phyloP scores from a whole-genome alignment of 306 rosid genomes.

The Macrotyloma uniflorum region DNA sequence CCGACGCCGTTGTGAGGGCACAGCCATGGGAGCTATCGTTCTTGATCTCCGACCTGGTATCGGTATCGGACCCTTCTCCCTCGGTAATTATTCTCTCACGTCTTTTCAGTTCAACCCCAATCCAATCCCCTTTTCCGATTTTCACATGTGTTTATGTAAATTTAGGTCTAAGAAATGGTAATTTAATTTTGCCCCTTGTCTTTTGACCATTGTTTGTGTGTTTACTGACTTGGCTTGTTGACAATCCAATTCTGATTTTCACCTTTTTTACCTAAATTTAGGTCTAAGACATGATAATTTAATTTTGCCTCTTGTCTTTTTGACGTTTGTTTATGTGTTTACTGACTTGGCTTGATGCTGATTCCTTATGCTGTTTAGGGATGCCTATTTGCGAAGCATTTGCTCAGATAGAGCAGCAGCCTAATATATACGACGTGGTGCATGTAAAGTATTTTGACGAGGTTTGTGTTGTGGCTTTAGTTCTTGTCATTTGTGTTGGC shows the following conservation, averaged over 20 bases:
- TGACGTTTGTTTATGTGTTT: slow-evolving; percentile 8
- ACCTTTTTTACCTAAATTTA: too few species aligned
- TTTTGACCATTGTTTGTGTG: neutral
- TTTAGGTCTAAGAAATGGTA: neutral
- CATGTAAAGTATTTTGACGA: slow-evolving; percentile 95
- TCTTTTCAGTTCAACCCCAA: neutral
- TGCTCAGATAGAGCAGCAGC: slow-evolving; percentile 91
- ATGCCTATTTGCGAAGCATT: slow-evolving; percentile 98
- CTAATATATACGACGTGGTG: slow-evolving; percentile 91
- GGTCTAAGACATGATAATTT: slow-evolving; percentile 2
- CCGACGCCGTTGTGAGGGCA: slow-evolving; percentile 95
- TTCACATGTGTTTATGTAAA: neutral
- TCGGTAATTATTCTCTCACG: slow-evolving; percentile 54
- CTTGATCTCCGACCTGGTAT: slow-evolving; percentile 95
- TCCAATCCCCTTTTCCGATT: neutral
- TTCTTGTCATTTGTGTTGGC: neutral
- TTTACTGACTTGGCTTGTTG: slow-evolving; percentile 1
- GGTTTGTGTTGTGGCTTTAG: slow-evolving; percentile 49
- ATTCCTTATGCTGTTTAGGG: slow-evolving; percentile 53
- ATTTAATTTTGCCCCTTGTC: neutral
- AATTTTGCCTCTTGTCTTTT: neutral
- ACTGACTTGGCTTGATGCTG: neutral
- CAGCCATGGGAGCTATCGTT: slow-evolving; percentile 97
- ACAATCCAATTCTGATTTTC: too few species aligned
- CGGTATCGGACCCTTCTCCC: slow-evolving; percentile 88